phyloP scores from a whole-genome alignment of 192 early-diverging fungal genomes.

The Geranomyces variabilis region DNA sequence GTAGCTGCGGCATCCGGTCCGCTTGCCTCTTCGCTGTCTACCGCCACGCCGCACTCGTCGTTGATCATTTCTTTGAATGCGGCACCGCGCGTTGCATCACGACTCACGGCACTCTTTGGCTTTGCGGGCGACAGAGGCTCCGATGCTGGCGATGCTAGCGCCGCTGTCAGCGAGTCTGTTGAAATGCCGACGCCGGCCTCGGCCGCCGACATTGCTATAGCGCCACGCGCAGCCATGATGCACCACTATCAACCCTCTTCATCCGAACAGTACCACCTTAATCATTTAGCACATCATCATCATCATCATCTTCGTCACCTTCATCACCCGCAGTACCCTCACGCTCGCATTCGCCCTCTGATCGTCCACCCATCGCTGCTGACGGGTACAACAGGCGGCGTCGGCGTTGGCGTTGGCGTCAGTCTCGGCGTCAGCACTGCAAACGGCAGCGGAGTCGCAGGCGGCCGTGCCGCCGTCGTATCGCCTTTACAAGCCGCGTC shows the following conservation, averaged over 20 bases:
- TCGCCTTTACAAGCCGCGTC: conserved; percentile 10
- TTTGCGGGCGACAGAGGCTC: neutral
- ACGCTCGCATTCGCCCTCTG: neutral
- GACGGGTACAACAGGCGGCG: neutral
- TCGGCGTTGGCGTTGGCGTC: neutral
- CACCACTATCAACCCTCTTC: neutral
- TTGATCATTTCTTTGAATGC: too few relatives aligned
- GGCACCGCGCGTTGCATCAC: too few relatives aligned
- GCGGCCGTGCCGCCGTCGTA: neutral
- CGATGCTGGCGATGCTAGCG: neutral
- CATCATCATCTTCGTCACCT: neutral
- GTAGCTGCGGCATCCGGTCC: too few relatives aligned
- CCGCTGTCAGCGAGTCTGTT: neutral
- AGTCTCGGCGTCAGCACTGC: too few relatives aligned
- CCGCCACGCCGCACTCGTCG: too few relatives aligned
- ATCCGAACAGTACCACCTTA: neutral
- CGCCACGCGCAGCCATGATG: neutral
- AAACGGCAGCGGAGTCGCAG: neutral
- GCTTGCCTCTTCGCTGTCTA: too few relatives aligned
- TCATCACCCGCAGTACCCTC: neutral
- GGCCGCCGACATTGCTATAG: neutral
- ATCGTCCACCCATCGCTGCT: conserved; percentile 10
- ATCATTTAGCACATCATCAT: neutral
- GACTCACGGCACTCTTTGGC: too few relatives aligned
- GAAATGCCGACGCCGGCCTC: too few relatives aligned